Evolutionary conservation across 768 basidiomycete genomes (phyloP), one percentile per base, ranked within the genome.

Genomic region (Xerocomellus intermedius): DNA sequence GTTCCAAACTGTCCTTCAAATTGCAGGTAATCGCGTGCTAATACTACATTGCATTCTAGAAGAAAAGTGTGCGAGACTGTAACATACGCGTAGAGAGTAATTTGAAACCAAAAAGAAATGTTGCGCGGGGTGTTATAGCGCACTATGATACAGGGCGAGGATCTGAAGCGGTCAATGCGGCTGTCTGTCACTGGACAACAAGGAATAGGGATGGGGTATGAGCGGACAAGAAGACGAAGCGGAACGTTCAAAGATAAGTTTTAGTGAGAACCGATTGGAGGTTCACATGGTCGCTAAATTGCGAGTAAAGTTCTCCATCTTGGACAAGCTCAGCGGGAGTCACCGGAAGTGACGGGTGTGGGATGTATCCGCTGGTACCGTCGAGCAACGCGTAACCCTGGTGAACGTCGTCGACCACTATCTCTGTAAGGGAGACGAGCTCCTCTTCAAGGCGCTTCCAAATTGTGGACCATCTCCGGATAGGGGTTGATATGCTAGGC

Each of bases 361-460:
- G 56, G 14, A 72, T 26, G 24, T 64, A 72, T 19, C 69, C 69
- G 17, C 44, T 42, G 4, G 48, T n/a, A 9, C 42, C 42, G 16
- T 72, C 64, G 3, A 70, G 57, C 1, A 69, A 28, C 2, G 67
- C 57, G 42, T 70, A 70, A 19, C 69, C 61, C 13, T 62, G 62
- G 12, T 22, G 44, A 16, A 43, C 36, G 28, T 45, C 33, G 21
- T 46, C 52, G 8, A 63, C 64, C 7, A 64, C 62, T n/a, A 70
- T 13, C 48, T 70, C 61, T 16, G 55, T 47, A 37, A 70, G 64
- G 16, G 42, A 61, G 12, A 24, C 33, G 2, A 70, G 63, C 36
- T 72, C 70, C 4, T 48, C 50, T 8, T 54, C 50, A 9, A 70
- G 39, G 10, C 58, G 59, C 4, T 61, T 50, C 69, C 69, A 70